phyloP scores from a whole-genome alignment of 2,329 filamentous ascomycete genomes.

The Aspergillus versicolor region DNA sequence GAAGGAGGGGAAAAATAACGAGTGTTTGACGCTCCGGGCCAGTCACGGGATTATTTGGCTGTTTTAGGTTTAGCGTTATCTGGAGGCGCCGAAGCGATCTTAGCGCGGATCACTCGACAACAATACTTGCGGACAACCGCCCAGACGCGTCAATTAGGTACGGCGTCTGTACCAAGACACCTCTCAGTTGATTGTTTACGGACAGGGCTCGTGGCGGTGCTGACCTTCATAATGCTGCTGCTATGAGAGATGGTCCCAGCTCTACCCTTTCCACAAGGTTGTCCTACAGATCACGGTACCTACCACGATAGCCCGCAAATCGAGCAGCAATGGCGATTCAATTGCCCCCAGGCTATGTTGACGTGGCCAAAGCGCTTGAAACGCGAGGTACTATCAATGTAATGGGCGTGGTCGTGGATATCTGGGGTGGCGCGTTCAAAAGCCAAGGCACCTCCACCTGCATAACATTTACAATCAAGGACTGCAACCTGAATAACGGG shows the following conservation, averaged over 20 bases:
- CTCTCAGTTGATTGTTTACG: background rate
- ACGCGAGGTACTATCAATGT: constrained; percentile 52
- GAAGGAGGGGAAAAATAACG: constrained; percentile 27
- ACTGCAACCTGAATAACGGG: constrained; percentile 51
- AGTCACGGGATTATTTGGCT: constrained; percentile 20
- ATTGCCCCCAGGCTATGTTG: constrained; percentile 40
- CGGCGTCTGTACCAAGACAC: background rate
- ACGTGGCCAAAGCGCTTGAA: constrained; percentile 48
- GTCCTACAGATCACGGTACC: constrained; percentile 1
- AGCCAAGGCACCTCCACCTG: constrained; percentile 61
- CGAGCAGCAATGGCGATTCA: constrained; percentile 1
- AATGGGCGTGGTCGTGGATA: constrained; percentile 70
- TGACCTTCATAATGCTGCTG: background rate
- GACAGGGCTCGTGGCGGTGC: background rate
- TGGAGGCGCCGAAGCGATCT: constrained; percentile 19
- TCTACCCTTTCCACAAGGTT: background rate
- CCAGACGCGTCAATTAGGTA: background rate
- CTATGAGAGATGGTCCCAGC: background rate
- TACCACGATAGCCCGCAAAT: background rate
- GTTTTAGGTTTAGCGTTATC: constrained; percentile 19
- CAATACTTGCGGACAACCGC: background rate
- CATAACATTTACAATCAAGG: constrained; percentile 60
- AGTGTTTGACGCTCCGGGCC: constrained; percentile 11
- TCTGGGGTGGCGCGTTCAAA: constrained; percentile 48
- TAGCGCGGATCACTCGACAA: constrained; percentile 15